Evolutionary conservation across 2,329 filamentous ascomycete genomes (phyloP).

Genomic region (Penicillium italicum): DNA sequence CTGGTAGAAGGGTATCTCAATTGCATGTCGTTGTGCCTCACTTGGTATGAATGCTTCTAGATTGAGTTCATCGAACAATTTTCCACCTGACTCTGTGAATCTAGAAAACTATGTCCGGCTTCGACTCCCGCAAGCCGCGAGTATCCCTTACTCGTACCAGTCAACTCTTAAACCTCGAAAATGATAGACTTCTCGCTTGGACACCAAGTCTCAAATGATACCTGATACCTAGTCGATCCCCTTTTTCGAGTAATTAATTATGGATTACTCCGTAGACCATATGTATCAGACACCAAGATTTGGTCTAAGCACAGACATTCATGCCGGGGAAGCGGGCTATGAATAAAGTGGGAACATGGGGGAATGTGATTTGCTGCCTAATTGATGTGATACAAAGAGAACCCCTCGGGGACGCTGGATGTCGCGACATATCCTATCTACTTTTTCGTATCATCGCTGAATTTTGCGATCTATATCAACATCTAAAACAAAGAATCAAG

Average conservation of each 20-base stretch:
- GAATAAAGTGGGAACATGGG: conserved; percentile 10
- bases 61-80: conserved; percentile 14
- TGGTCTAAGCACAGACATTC: conserved; percentile 7
- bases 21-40: not conserved
- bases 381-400: conserved; percentile 12
- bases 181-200: not conserved
- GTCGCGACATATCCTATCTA: not conserved
- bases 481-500: not conserved
- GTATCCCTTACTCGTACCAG: conserved; percentile 21
- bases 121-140: conserved; percentile 13
- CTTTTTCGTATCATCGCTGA: not conserved
- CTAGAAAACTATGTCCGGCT: conserved; percentile 17
- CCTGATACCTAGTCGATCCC: not conserved
- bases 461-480: conserved; percentile 7
- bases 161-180: not conserved
- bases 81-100: conserved; percentile 19
- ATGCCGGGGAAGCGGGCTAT: conserved; percentile 9
- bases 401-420: not conserved
- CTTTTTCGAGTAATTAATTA: not conserved
- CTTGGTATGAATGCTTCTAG: conserved; percentile 13
- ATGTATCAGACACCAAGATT: conserved; percentile 5
- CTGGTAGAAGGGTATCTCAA: not conserved
- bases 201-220: conserved; percentile 1
- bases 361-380: conserved; percentile 18
- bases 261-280: not conserved